Percentiles rank a stretch among this genome's conserved stretches.
Evolutionary conservation across 306 rosid genomes (phyloP).

Genomic region (Urtica urens): DNA sequence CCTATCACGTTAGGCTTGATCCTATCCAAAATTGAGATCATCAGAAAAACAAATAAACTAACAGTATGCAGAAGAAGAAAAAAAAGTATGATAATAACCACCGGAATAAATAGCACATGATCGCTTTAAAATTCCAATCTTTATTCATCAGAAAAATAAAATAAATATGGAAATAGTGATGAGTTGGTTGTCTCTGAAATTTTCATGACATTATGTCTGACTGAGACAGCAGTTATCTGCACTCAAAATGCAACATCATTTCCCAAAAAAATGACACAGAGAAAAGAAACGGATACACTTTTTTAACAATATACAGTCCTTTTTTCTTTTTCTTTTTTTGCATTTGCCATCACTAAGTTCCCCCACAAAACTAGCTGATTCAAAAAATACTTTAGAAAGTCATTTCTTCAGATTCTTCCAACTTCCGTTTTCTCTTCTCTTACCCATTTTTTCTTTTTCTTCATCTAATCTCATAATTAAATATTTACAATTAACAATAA

Average conservation of each 20-base stretch:
- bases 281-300: neutral
- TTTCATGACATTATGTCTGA: conserved; percentile 7
- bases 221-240: conserved; percentile 17
- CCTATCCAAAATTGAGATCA: neutral
- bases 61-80: neutral
- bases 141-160: neutral
- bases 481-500: too few relatives aligned
- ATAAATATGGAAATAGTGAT: neutral
- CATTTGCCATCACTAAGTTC: neutral
- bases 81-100: neutral
- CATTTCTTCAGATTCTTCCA: neutral
- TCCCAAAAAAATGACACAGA: conserved; percentile 23
- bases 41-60: neutral
- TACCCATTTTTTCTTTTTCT: too few relatives aligned
- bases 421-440: conserved; percentile 7
- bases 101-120: neutral
- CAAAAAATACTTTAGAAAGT: conserved; percentile 12
- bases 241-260: conserved; percentile 21
- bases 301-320: conserved; percentile 1
- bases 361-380: conserved; percentile 2
- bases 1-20: neutral
- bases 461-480: too few relatives aligned
- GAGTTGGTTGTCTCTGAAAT: neutral
- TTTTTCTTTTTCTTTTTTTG: conserved; percentile 1
- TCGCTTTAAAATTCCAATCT: conserved; percentile 8